Evolutionary conservation across 176 grass and related monocot genomes (phyloP).

Genomic region (Musa itinerans): DNA sequence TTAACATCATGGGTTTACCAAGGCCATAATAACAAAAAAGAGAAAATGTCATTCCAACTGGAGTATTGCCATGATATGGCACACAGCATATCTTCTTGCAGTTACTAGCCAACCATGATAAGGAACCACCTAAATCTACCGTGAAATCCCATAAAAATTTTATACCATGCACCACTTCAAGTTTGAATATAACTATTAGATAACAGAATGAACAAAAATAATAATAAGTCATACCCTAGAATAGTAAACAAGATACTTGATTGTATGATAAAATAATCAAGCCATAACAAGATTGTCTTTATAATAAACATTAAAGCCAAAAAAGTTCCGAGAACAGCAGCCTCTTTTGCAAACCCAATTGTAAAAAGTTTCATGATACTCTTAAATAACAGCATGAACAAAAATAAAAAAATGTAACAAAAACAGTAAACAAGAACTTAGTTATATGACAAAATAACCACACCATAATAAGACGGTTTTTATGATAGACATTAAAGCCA

Average conservation of each 20-base stretch:
- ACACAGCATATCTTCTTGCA: background rate
- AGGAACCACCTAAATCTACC: background rate
- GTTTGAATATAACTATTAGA: no score
- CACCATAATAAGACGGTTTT: slow-evolving; percentile 97
- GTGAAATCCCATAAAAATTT: background rate
- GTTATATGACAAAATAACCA: background rate
- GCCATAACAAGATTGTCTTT: slow-evolving; percentile 95
- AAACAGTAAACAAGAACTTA: background rate
- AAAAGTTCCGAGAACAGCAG: slow-evolving; percentile 83
- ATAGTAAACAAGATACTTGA: background rate
- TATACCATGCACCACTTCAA: no score
- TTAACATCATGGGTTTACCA: background rate
- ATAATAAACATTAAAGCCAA: slow-evolving; percentile 92
- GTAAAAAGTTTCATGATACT: slow-evolving; percentile 1
- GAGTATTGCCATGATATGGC: background rate
- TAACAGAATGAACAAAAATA: no score
- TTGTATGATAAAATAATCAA: background rate
- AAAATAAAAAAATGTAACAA: background rate
- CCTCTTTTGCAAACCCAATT: slow-evolving; percentile 96
- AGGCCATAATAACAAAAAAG: background rate
- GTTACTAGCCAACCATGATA: background rate
- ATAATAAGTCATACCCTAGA: background rate
- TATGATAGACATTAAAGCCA: slow-evolving; percentile 95
- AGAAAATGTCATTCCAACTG: no score
- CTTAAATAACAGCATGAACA: no score